Conservation (phyloP, 1,284 basidiomycete species). For the Athelia sp. region DNA sequence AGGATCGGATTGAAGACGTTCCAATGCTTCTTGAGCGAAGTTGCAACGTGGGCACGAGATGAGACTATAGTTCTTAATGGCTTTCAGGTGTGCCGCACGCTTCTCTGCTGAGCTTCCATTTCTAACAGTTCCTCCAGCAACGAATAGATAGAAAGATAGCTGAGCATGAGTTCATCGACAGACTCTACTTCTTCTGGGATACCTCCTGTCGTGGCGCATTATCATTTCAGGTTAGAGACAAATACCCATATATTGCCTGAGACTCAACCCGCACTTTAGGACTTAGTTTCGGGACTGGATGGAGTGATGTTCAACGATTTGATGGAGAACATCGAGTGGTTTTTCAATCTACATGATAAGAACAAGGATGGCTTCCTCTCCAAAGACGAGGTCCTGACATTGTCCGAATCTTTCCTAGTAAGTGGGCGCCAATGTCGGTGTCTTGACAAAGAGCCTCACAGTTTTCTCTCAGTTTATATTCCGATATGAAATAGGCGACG, state of each 20-base stretch:
- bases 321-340: constrained; percentile 99
- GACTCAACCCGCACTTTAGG: constrained; percentile 42
- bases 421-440: constrained; percentile 22
- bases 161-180: constrained; percentile 79
- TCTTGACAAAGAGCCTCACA: not conserved
- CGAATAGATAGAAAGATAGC: constrained; percentile 75
- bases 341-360: constrained; percentile 95
- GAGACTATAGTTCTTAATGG: constrained; percentile 92
- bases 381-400: constrained; percentile 93
- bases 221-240: constrained; percentile 66
- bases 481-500: constrained; percentile 95
- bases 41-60: constrained; percentile 94
- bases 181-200: constrained; percentile 93
- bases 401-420: constrained; percentile 92
- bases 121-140: constrained; percentile 43
- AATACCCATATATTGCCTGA: not conserved
- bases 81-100: constrained; percentile 65
- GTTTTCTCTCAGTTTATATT: constrained; percentile 80
- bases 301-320: constrained; percentile 94
- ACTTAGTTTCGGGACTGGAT: constrained; percentile 86
- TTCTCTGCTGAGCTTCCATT: constrained; percentile 5
- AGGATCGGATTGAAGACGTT: constrained; percentile 88
- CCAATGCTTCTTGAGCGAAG: constrained; percentile 85
- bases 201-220: constrained; percentile 72
- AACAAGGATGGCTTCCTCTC: constrained; percentile 93